Base-by-base conservation (phyloP, 2,329 filamentous ascomycete genomes). In the Botrytis pseudocinerea region DNA sequence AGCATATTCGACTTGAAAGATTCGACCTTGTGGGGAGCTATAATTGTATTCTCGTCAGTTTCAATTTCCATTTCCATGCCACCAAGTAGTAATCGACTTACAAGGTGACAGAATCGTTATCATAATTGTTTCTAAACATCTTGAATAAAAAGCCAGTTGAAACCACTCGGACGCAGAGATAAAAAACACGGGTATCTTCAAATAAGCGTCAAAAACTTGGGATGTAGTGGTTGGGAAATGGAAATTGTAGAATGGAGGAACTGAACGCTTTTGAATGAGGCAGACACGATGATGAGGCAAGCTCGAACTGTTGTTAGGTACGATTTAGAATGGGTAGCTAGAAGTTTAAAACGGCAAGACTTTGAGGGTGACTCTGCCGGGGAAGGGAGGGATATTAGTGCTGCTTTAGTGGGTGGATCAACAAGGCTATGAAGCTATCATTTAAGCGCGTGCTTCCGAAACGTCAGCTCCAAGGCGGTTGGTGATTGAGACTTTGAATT, bases 41-140 rank as follows among this genome's bases (percentile, higher is more conserved):
- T 73, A 65, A n/a, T 73, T 66, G 25, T 18, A 22, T 75, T 75
- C 73, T 62, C 74, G 73, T 81, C 80, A 78, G 78, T 74, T 73
- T 72, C 65, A 71, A 62, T 46, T 48, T 18, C 69, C 25, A 70
- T 38, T 35, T 44, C 22, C 20, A 42, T 60, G 25, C 20, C 16
- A 22, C 54, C 20, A 22, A 66, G 60, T 46, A 61, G 40, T n/a
- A 82, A n/a, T 54, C 14, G n/a, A 85, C 91, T 85, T 88, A 97
- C 94, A 98, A 99, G 85, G 96, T 99, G 85, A 98, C 95, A 76
- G 95, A 97, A 85, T 99, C 96, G 90, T 99, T 99, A 87, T 99
- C 96, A 89, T 99, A 99, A 86, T 98, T 98, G 89, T 99, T 99
- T 85, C 96, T 90, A 87, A 99, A 99, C 96, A 99, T 98, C 81